Evolutionary conservation across 192 early-diverging fungal species (phyloP), one percentile per base, ranked within the genome.

Genomic region (Piromyces sp.): DNA sequence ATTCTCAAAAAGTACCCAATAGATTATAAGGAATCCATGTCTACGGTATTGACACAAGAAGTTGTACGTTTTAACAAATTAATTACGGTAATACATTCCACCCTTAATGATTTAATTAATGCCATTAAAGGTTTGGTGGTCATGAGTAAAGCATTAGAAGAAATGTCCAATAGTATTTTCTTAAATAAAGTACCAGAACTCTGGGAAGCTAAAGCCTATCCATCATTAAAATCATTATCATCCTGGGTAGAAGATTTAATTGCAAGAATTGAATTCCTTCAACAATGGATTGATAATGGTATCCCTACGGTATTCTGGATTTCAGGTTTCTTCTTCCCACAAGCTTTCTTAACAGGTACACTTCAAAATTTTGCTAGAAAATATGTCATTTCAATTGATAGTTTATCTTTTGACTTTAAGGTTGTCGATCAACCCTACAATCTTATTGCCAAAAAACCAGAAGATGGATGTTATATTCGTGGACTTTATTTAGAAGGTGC

Each of bases 281-380:
- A 90, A 81, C 86, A 88, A 81, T 91, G 90, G 90, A 89, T 90
- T n/a, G 85, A 88, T 78, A 84, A 80, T 51, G 90, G 90, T 6
- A 88, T 90, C 14, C 90, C 90, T 13, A 83, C 82, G 30, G 86
- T 91, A 14, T 91, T 89, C 78, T 91, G 90, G 90, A 91, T 91
- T 30, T 85, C 83, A 29, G 90, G 90, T 5, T 91, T 91, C 87
- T 91, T 91, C 81, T 91, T 91, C 85, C 90, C 90, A 17, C 90
- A 91, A 82, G 89, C 90, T 17, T 91, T 91, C 84, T 40, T 91
- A 28, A 91, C 90, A 3, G 90, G 89, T 29, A 91, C 90, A 17
- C 83, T 91, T 11, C 90, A 91, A 84, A 91, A 91, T 81, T 91
- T 85, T 86, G 90, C 90, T 3, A 30, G 90, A 37, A 91, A 91